Conservation (phyloP, 257 asterid species). For the Salvia miltiorrhiza region DNA sequence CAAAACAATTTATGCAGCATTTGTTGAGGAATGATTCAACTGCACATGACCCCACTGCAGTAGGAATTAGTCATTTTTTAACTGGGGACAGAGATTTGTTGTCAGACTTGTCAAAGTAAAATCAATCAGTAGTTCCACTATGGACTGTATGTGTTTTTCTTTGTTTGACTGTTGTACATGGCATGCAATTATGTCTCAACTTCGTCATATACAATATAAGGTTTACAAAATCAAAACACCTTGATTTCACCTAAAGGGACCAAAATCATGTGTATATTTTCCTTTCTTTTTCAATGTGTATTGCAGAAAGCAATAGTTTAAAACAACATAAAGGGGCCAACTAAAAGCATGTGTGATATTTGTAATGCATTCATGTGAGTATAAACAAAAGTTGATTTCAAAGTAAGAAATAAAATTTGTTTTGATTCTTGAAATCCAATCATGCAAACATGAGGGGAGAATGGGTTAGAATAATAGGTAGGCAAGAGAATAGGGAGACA, state of each 20-base stretch:
- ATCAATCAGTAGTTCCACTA: slow-evolving; percentile 33
- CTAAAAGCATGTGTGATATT: slow-evolving; percentile 19
- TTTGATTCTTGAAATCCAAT: slow-evolving; percentile 41
- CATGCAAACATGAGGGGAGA: slow-evolving; percentile 54
- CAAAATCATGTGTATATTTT: not conserved
- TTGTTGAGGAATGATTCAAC: slow-evolving; percentile 30
- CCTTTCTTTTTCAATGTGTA: not conserved
- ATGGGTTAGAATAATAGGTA: slow-evolving; percentile 27
- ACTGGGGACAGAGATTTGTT: slow-evolving; percentile 46
- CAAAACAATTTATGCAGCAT: slow-evolving; percentile 16
- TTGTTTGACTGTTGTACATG: not conserved
- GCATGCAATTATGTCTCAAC: slow-evolving; percentile 12
- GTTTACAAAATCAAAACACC: not conserved
- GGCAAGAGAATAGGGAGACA: slow-evolving; percentile 47
- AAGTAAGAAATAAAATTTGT: not conserved
- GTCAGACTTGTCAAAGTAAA: slow-evolving; percentile 44
- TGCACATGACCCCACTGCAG: slow-evolving; percentile 36
- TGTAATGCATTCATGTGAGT: slow-evolving; percentile 14
- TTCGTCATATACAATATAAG: not conserved
- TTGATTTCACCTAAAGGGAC: not conserved
- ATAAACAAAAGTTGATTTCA: not conserved
- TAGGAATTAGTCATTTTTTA: slow-evolving; percentile 22
- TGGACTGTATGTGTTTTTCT: slow-evolving; percentile 7
- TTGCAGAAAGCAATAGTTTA: not conserved
- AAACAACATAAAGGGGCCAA: not conserved